phyloP scores from a whole-genome alignment of 2,329 filamentous ascomycete genomes.

The Talaromyces sp. region DNA sequence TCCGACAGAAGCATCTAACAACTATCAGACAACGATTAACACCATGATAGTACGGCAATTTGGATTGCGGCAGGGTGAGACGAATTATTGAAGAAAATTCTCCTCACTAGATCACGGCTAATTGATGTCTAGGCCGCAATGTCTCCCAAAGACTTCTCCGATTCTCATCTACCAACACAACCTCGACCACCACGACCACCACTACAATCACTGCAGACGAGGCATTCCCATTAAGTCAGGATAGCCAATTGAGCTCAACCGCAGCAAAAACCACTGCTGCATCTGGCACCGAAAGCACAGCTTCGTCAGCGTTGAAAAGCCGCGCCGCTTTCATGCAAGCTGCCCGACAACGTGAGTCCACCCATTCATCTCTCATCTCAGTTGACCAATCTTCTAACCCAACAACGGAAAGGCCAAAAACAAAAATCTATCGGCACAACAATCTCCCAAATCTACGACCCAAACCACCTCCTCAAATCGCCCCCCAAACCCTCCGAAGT shows the following conservation, averaged over 20 bases:
- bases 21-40: conserved; percentile 7
- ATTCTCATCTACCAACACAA: conserved; percentile 33
- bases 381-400: neutral
- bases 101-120: neutral
- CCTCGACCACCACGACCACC: conserved; percentile 25
- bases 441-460: conserved; percentile 28
- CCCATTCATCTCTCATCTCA: neutral
- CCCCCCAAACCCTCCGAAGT: conserved; percentile 76
- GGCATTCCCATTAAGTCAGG: neutral
- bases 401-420: conserved; percentile 24
- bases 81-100: neutral
- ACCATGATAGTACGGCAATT: conserved; percentile 43
- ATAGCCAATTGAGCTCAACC: neutral
- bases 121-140: conserved; percentile 33
- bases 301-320: neutral
- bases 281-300: neutral
- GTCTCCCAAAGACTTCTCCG: conserved; percentile 32
- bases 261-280: conserved; percentile 13
- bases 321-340: conserved; percentile 20
- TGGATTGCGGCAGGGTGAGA: conserved; percentile 41
- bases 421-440: conserved; percentile 33
- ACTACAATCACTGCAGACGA: neutral
- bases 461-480: conserved; percentile 52
- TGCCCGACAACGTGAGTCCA: conserved; percentile 26
- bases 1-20: neutral